Base-by-base conservation (phyloP, 1,139 yeast species). In the Hyphopichia khmerensis region DNA sequence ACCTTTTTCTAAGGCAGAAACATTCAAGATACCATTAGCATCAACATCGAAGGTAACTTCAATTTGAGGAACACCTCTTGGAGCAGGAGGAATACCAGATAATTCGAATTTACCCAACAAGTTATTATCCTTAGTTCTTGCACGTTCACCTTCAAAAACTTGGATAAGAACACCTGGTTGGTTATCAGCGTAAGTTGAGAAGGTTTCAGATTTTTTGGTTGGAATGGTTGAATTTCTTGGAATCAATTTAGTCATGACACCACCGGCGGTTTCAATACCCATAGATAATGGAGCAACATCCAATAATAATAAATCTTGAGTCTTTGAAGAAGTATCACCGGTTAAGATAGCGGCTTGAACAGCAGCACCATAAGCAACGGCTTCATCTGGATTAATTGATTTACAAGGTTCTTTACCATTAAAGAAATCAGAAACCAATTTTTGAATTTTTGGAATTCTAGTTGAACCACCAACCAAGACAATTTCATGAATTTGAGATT, bases 181-280 rank as follows among this genome's bases (percentile, higher is more conserved):
- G 77, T 90, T 90, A 72, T 91, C 97, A 50, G 91, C 95, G 55
- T 93, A 93, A 41, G 98, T 90, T 37, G 97, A 89, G 79, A 91
- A 90, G 50, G 84, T 87, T 75, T 90, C 96, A 17, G 96, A 87
- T 75, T 90, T 90, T 75, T 87, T 86, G 52, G 97, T 87, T 65
- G 98, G 98, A 57, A 91, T 91, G 46, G 96, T 87, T 37, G 97
- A 85, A 77, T 91, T 91, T 79, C 97, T 88, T 74, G 90, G 88
- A 62, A 91, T 91, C 72, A 91, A 82, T 68, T 89, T 88, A 60
- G 96, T 89, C 96, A 89, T 89, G 59, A 89, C 93, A 72, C 96
- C 96, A 70, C 96, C 96, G 50, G 96, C 87, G 56, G 96, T 89
- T 76, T 89, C 96, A 65, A 89, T 90, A 78, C 96, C 96, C 57